Evolutionary conservation across 1,284 basidiomycete species (phyloP).

Genomic region (Neotropicomus parvogracilis): DNA sequence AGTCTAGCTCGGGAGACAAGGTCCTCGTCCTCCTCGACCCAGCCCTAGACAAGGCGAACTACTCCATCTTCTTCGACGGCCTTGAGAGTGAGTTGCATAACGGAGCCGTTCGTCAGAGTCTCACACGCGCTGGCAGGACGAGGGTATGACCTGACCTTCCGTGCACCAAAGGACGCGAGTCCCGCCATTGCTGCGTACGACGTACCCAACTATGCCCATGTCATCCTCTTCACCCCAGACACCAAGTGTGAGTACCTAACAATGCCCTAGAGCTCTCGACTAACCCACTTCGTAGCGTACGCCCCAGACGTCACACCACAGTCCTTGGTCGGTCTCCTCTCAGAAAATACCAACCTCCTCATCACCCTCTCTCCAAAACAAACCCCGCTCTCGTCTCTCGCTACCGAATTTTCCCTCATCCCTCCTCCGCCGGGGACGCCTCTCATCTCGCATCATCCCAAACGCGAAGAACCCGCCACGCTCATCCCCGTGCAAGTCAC

Average conservation of each 20-base stretch:
- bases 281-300: conserved; percentile 47
- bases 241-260: conserved; percentile 61
- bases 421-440: conserved; percentile 72
- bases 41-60: conserved; percentile 59
- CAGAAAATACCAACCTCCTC: conserved; percentile 78
- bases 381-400: conserved; percentile 66
- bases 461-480: conserved; percentile 54
- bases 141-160: conserved; percentile 69
- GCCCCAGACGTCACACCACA: conserved; percentile 82
- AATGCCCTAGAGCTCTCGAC: background rate
- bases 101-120: background rate
- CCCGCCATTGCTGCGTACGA: conserved; percentile 70
- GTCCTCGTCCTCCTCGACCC: conserved; percentile 84
- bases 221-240: conserved; percentile 80
- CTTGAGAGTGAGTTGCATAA: conserved; percentile 59
- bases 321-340: conserved; percentile 70
- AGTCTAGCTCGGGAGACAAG: conserved; percentile 78
- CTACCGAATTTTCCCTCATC: conserved; percentile 73
- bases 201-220: conserved; percentile 73
- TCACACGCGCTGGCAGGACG: conserved; percentile 15
- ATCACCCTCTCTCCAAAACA: conserved; percentile 75
- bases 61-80: conserved; percentile 77
- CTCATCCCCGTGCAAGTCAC: conserved; percentile 56
- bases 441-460: conserved; percentile 73
- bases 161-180: conserved; percentile 66